A percentile compares a stretch with the other conserved stretches of the same genome.
These are phyloP conservation scores for Phaeosphaeria sp. DNA, from an alignment of 2,329 filamentous ascomycete genomes.

Conservation along the genomic window DNA sequence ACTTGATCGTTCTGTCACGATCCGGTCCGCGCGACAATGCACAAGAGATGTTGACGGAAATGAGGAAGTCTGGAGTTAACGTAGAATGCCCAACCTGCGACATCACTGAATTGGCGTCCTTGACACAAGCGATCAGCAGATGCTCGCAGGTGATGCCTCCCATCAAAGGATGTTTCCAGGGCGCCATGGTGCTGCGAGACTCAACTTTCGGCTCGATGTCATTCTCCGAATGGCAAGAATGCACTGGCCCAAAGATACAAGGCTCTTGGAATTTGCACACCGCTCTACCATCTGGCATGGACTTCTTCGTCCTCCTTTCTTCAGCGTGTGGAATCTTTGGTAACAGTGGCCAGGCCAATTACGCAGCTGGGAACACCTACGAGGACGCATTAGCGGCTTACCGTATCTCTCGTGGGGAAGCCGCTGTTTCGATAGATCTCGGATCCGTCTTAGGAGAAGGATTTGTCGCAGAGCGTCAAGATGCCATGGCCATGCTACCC, in stretches of 20 bases:
- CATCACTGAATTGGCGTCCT: slow-evolving; percentile 4
- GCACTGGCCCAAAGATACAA: slow-evolving; percentile 36
- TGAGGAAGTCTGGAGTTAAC: not conserved
- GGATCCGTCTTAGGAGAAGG: slow-evolving; percentile 23
- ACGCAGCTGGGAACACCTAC: slow-evolving; percentile 28
- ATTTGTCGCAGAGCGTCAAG: slow-evolving; percentile 31
- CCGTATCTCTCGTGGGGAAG: slow-evolving; percentile 22
- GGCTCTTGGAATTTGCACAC: slow-evolving; percentile 41
- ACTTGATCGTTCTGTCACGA: slow-evolving; percentile 25
- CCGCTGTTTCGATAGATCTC: slow-evolving; percentile 48
- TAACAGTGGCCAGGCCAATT: slow-evolving; percentile 23
- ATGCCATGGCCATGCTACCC: not conserved
- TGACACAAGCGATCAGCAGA: not conserved
- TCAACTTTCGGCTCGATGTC: slow-evolving; percentile 20
- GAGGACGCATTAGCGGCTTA: slow-evolving; percentile 28
- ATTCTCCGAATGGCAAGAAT: slow-evolving; percentile 10
- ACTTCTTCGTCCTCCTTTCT: slow-evolving; percentile 35
- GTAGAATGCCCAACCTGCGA: slow-evolving; percentile 11
- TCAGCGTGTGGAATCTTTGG: slow-evolving; percentile 28
- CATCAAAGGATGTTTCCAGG: slow-evolving; percentile 21
- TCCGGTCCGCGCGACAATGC: slow-evolving; percentile 6
- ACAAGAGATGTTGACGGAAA: not conserved
- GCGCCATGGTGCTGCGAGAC: slow-evolving; percentile 25
- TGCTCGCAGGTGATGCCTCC: not conserved
- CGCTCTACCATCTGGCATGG: slow-evolving; percentile 12